Base-by-base conservation (phyloP, 139 green algal genomes). In the Coccomyxa sp. region DNA sequence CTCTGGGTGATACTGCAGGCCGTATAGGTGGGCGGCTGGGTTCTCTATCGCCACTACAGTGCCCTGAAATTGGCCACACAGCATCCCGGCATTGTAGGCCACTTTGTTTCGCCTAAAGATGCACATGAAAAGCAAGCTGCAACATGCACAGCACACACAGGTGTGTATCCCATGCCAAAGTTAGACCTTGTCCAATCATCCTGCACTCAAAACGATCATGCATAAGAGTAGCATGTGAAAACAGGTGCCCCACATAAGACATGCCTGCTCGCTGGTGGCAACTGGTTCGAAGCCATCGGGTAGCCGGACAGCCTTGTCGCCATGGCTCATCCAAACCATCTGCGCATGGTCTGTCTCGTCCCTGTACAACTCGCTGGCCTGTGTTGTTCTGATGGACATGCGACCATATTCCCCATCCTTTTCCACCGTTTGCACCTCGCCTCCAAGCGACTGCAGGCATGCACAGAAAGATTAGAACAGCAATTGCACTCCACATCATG, bases 251-350 rank as follows among this genome's bases (percentile, higher is more conserved):
- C 38, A 51, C 38, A 51, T 7, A 51, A 51, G 3, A 51, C 38
- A 51, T 51, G 92, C 92, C 91, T 96, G 89, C 81, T 96, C 91
- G 85, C 90, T 95, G 75, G 90, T 95, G 14, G 91, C 96, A 16
- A 97, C 93, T 15, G 86, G 83, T 0, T 38, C 81, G 85, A 99
- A 99, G 31, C 96, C 96, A 14, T 94, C 88, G 0, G 97, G 97
- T 77, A 99, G 91, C 83, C 90, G 85, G 0, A 91, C 89, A 16
- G 93, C 95, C 85, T 98, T 93, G 81, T 99, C 97, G 18, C 97
- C 96, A 88, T 99, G 97, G 82, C 91, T 97, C 97, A 99, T 99
- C 97, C 97, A 99, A 58, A 99, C 97, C 25, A 82, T 82, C 88
- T 98, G 92, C 63, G 45, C 80, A 66, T 89, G 81, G 0, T 79